A percentile compares a stretch with the other conserved stretches of the same genome.
Conservation (phyloP, 371 early-diverging fungal species). For the Mortierella sp. region DNA sequence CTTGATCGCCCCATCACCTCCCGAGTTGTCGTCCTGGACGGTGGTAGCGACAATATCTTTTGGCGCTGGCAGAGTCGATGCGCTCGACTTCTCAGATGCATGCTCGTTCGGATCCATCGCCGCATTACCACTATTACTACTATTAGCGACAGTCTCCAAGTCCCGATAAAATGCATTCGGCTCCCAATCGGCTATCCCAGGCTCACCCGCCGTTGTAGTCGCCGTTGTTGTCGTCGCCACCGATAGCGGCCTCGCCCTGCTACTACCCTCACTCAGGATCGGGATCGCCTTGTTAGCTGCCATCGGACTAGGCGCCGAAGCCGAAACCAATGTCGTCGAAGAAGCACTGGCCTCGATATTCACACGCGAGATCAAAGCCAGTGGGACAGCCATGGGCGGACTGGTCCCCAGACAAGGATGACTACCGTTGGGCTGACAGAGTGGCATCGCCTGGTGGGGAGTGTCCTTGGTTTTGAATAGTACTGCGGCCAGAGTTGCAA, state of each 20-base stretch:
- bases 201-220: neutral
- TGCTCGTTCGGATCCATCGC: neutral
- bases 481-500: neutral
- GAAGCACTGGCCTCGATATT: constrained; percentile 24
- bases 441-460: neutral
- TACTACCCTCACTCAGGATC: neutral
- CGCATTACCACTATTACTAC: neutral
- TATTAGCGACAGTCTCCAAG: neutral
- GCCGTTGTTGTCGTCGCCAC: neutral
- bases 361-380: neutral
- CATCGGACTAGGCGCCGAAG: neutral
- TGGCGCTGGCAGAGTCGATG: too few relatives aligned
- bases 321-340: constrained; percentile 16
- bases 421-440: constrained; percentile 8
- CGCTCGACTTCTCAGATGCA: too few relatives aligned
- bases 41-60: too few relatives aligned
- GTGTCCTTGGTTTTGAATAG: neutral
- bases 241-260: neutral
- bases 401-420: constrained; percentile 11
- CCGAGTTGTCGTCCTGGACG: too few relatives aligned
- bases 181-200: neutral
- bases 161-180: neutral
- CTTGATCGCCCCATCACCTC: neutral
- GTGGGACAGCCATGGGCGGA: neutral
- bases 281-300: neutral